These are phyloP conservation scores for Phytopythium mirpurense DNA, from an alignment of 352 stramenopile genomes.

Conservation along the genomic window DNA sequence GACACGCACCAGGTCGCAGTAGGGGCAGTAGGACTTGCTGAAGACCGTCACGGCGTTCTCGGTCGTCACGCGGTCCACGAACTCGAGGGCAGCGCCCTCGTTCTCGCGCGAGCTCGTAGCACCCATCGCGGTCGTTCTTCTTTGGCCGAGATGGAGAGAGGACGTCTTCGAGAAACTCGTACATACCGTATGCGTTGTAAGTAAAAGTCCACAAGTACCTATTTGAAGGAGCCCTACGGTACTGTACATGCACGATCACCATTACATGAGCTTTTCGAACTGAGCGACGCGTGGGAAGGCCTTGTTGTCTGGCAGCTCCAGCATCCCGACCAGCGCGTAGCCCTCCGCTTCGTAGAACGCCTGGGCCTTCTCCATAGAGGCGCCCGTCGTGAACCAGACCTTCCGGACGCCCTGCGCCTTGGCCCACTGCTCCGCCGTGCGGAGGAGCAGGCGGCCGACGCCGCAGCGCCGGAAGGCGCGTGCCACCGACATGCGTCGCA, in stretches of 20 bases:
- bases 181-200: no score
- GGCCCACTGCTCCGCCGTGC: conserved; percentile 23
- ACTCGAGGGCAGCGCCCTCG: conserved; percentile 43
- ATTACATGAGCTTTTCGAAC: background rate
- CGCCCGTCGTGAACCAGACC: conserved; percentile 22
- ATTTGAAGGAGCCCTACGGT: no score
- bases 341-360: conserved; percentile 19
- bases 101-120: conserved; percentile 38
- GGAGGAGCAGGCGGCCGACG: conserved; percentile 22
- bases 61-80: conserved; percentile 43
- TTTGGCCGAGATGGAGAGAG: no score
- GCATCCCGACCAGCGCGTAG: conserved; percentile 10
- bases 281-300: no score
- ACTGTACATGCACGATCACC: no score
- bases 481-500: conserved; percentile 36
- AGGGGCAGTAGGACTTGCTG: conserved; percentile 94
- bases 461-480: conserved; percentile 21
- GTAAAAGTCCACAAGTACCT: no score
- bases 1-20: conserved; percentile 66
- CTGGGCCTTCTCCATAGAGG: conserved; percentile 13
- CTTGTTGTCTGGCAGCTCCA: background rate
- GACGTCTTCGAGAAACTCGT: no score
- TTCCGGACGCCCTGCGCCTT: conserved; percentile 9
- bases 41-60: conserved; percentile 73
- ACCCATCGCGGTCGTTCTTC: conserved; percentile 28